Percentiles rank a stretch among this genome's conserved stretches.
Evolutionary conservation across 148 eudicot genomes (phyloP).

Genomic region (Rhododendron williamsianum): DNA sequence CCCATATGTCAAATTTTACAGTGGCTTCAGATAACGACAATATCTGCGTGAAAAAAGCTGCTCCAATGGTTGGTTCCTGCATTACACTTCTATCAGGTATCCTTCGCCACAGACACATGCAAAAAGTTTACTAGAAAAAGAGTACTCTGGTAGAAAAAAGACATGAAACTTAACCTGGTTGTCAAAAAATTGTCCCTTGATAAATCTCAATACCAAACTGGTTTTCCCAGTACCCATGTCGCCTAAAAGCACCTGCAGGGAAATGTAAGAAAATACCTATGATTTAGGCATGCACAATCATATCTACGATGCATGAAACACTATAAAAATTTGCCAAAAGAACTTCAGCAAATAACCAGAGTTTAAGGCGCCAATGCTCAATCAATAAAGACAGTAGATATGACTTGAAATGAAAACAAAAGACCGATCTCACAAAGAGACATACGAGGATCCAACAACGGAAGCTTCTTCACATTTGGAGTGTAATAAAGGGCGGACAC

Average conservation of each 20-base stretch:
- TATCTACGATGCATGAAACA: background rate
- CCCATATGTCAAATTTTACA: constrained; percentile 49
- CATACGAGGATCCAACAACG: background rate
- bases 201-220: constrained; percentile 36
- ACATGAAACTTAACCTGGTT: constrained; percentile 25
- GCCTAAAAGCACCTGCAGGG: constrained; percentile 39
- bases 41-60: constrained; percentile 42
- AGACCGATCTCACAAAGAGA: background rate
- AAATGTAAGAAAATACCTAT: background rate
- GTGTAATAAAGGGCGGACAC: background rate
- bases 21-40: constrained; percentile 37
- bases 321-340: background rate
- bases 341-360: background rate
- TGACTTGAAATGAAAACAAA: background rate
- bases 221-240: constrained; percentile 50
- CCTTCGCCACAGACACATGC: background rate
- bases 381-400: background rate
- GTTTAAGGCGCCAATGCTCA: background rate
- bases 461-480: background rate
- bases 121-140: background rate
- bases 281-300: background rate
- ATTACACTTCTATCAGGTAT: constrained; percentile 9
- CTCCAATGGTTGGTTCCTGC: constrained; percentile 50
- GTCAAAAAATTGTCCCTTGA: constrained; percentile 38
- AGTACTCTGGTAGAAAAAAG: background rate